Percentiles rank a stretch among this genome's conserved stretches.
phyloP scores from a whole-genome alignment of 1,139 yeast genomes.

The Candida tropicalis region DNA sequence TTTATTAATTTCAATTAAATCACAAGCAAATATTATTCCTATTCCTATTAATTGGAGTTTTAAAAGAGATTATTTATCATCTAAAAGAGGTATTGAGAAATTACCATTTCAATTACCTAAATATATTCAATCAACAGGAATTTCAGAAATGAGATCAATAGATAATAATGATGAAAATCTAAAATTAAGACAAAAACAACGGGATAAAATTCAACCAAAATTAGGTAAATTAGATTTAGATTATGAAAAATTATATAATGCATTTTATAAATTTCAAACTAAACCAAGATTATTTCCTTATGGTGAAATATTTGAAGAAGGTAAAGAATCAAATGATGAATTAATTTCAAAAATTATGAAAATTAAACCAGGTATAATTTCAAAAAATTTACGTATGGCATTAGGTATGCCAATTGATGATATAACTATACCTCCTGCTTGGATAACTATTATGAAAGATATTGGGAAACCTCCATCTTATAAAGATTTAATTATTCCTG shows the following conservation, averaged over 20 bases:
- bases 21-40: slow-evolving; percentile 66
- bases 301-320: slow-evolving; percentile 85
- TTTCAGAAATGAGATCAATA: slow-evolving; percentile 75
- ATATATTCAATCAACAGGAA: slow-evolving; percentile 81
- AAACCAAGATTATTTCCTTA: slow-evolving; percentile 67
- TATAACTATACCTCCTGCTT: slow-evolving; percentile 64
- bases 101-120: slow-evolving; percentile 78
- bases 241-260: slow-evolving; percentile 78
- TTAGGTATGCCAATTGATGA: slow-evolving; percentile 65
- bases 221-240: slow-evolving; percentile 87
- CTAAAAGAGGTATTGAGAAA: slow-evolving; percentile 70
- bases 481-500: slow-evolving; percentile 62
- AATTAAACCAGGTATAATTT: slow-evolving; percentile 70
- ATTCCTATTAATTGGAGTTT: slow-evolving; percentile 87
- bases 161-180: slow-evolving; percentile 41
- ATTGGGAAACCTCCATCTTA: slow-evolving; percentile 89
- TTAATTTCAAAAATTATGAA: slow-evolving; percentile 34
- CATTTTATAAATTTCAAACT: slow-evolving; percentile 80
- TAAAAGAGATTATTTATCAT: slow-evolving; percentile 77
- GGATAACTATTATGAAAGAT: slow-evolving; percentile 73
- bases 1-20: slow-evolving; percentile 64
- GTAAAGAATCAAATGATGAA: slow-evolving; percentile 61
- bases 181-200: slow-evolving; percentile 64
- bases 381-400: slow-evolving; percentile 62
- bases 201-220: slow-evolving; percentile 89